Evolutionary conservation across 2,329 filamentous ascomycete genomes (phyloP), one percentile per base, ranked within the genome.

Genomic region (Phyllosticta paracitricarpa): DNA sequence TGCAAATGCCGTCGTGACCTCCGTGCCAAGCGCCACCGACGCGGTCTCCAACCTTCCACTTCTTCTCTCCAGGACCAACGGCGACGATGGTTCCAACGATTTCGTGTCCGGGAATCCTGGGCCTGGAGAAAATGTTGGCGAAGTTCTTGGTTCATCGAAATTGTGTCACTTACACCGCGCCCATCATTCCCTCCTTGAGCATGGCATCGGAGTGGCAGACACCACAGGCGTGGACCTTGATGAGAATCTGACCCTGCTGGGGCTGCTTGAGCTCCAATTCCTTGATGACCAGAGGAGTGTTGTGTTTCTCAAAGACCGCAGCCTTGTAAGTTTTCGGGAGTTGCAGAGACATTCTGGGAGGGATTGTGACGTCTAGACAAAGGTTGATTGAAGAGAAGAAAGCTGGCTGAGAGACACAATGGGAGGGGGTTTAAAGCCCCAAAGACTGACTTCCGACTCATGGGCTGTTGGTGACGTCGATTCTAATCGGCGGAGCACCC

Each of bases 221-320:
- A 53, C 88, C 88, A 66, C 85, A 89, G 5, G 88, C 88, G 8
- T 85, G 76, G 2, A 89, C 82, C 71, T 90, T 90, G 71, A 89
- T 79, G 26, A 91, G 80, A 2, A 91, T 75, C 67, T 89, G 78
- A 19, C 81, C 80, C 0, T 77, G 70, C 6, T 78, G 73, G 1
- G 87, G 86, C 35, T 77, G 70, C 62, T 81, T 77, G 51, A 91
- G 77, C 19, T 81, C 76, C 3, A 86, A 68, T 2, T 89, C 82
- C 65, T 84, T 80, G 64, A 91, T 75, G 2, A 74, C 74, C 65
- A 88, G 77, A 0, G 83, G 79, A 2, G 73, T 74, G 61, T 80
- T 78, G 26, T 75, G 70, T 62, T 79, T 76, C 61, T 82, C 79
- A 66, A 89, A 75, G 61, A 87, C 78, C 56, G 84, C 85, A 3